Evolutionary conservation across 2,329 filamentous ascomycete species (phyloP).

Genomic region (Ophiostoma ips): DNA sequence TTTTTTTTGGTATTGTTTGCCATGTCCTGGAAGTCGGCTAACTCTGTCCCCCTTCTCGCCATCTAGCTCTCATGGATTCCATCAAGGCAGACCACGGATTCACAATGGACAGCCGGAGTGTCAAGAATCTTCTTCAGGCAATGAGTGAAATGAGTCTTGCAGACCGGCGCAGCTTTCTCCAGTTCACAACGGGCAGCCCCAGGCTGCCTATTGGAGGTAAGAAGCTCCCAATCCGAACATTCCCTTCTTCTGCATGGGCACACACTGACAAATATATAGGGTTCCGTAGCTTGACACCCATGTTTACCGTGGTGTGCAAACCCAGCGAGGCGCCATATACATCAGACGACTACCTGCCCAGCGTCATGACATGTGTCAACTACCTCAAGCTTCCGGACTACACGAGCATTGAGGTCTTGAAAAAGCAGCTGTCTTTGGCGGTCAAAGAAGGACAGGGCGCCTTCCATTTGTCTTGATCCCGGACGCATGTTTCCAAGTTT

Average conservation of each 20-base stretch:
- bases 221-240: constrained; percentile 26
- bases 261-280: constrained; percentile 35
- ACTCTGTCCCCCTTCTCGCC: background rate
- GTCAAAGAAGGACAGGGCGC: constrained; percentile 94
- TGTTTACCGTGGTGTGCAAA: constrained; percentile 98
- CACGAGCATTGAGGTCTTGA: constrained; percentile 61
- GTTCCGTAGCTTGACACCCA: constrained; percentile 91
- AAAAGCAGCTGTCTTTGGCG: constrained; percentile 64
- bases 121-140: constrained; percentile 80
- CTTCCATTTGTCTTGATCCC: constrained; percentile 70
- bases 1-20: no score
- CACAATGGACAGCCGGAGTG: constrained; percentile 95
- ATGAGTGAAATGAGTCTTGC: constrained; percentile 74
- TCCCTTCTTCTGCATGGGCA: background rate
- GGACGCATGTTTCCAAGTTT: no score
- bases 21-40: background rate
- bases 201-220: constrained; percentile 95
- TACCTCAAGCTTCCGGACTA: constrained; percentile 98
- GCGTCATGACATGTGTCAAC: constrained; percentile 99
- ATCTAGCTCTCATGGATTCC: constrained; percentile 78
- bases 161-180: constrained; percentile 82
- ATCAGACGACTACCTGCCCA: constrained; percentile 95
- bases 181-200: constrained; percentile 95
- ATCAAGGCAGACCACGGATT: constrained; percentile 98
- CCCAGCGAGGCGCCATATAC: constrained; percentile 89